Conservation (phyloP, 768 basidiomycete genomes). For the Boletus huronensis region DNA sequence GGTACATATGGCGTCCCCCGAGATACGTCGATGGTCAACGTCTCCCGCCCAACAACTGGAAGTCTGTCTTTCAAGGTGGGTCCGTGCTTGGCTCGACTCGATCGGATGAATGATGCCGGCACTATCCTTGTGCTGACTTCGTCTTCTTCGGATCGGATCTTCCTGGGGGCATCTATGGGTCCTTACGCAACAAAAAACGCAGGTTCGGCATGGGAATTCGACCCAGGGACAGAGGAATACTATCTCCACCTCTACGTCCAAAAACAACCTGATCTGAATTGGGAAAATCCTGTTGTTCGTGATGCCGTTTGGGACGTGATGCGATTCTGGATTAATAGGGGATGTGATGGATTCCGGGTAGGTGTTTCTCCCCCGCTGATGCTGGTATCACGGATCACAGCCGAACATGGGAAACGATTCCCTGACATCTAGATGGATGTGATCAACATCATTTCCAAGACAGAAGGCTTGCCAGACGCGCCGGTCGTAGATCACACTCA, state of each 20-base stretch:
- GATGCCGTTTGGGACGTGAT: conserved; percentile 61
- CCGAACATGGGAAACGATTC: background rate
- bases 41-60: conserved; percentile 73
- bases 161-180: background rate
- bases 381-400: background rate
- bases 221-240: conserved; percentile 61
- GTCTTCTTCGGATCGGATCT: conserved; percentile 4
- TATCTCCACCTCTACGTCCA: conserved; percentile 66
- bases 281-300: conserved; percentile 64
- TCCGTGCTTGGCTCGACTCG: background rate
- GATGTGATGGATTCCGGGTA: conserved; percentile 74
- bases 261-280: conserved; percentile 76
- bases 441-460: conserved; percentile 67
- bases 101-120: background rate
- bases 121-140: background rate
- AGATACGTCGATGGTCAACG: conserved; percentile 50
- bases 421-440: conserved; percentile 53
- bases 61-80: conserved; percentile 59
- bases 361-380: conserved; percentile 19
- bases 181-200: conserved; percentile 1
- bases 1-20: conserved; percentile 74
- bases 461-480: conserved; percentile 62
- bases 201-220: conserved; percentile 73
- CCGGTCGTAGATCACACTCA: conserved; percentile 49
- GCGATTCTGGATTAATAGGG: conserved; percentile 71